Evolutionary conservation across 2,329 filamentous ascomycete genomes (phyloP).

Genomic region (Sclerotinia minor): DNA sequence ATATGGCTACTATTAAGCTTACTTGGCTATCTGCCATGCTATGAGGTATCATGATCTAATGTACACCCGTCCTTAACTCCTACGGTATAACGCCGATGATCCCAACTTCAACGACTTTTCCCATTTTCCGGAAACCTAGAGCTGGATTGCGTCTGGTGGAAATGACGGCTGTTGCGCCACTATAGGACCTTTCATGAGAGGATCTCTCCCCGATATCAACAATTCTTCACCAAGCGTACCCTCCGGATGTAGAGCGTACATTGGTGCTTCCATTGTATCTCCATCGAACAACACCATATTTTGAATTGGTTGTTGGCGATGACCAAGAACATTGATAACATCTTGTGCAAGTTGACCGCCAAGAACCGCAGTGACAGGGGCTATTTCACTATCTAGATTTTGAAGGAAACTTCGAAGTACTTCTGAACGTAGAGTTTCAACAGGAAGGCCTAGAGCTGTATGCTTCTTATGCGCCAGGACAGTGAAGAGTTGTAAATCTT

Average conservation of each 20-base stretch:
- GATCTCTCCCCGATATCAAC: constrained; percentile 28
- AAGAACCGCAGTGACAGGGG: constrained; percentile 83
- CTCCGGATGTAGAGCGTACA: constrained; percentile 79
- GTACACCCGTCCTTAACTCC: constrained; percentile 21
- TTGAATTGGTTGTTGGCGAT: constrained; percentile 91
- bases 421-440: constrained; percentile 65
- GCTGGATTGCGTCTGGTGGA: constrained; percentile 33
- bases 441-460: constrained; percentile 68
- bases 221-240: constrained; percentile 53
- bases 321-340: constrained; percentile 92
- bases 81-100: constrained; percentile 26
- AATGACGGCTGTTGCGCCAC: constrained; percentile 26
- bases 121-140: constrained; percentile 24
- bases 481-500: constrained; percentile 76
- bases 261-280: constrained; percentile 71
- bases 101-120: background rate
- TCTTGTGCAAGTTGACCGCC: constrained; percentile 92
- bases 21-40: constrained; percentile 9
- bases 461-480: constrained; percentile 76
- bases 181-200: constrained; percentile 26
- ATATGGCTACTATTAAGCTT: background rate
- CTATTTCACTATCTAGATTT: constrained; percentile 80
- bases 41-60: constrained; percentile 18
- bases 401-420: constrained; percentile 83
- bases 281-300: constrained; percentile 94